phyloP scores from a whole-genome alignment of 345 rosid genomes.

The Populus ilicifolia region DNA sequence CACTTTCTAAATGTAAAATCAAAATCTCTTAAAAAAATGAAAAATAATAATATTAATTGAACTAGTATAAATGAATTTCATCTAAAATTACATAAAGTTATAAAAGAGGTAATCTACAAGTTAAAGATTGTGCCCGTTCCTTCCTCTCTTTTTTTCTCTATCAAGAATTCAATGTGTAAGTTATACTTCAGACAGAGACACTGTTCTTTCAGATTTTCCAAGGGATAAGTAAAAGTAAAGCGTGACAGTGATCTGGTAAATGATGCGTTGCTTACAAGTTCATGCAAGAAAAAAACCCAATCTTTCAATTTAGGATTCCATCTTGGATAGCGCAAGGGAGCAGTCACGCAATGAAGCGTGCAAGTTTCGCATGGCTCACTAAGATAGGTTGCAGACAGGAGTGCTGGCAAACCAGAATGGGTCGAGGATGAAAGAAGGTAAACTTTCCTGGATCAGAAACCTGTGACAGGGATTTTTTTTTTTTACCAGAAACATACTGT shows the following conservation, averaged over 20 bases:
- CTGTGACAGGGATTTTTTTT: not conserved
- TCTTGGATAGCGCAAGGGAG: constrained; percentile 12
- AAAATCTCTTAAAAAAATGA: not conserved
- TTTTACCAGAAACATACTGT: no score
- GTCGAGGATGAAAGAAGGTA: not conserved
- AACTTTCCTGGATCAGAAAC: not conserved
- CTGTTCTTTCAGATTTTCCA: not conserved
- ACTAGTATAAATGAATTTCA: no score
- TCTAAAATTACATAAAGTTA: no score
- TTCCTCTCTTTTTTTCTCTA: not conserved
- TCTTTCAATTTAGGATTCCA: constrained; percentile 4
- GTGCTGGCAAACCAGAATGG: not conserved
- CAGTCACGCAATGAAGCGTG: constrained; percentile 43
- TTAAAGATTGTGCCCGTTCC: not conserved
- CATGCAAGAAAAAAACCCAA: not conserved
- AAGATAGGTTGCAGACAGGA: not conserved
- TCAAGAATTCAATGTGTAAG: not conserved
- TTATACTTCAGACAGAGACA: not conserved
- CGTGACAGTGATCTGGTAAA: not conserved
- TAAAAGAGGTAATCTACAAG: not conserved
- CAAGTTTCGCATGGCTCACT: constrained; percentile 24
- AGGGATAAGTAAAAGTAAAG: not conserved
- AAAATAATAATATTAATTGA: no score
- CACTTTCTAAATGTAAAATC: no score
- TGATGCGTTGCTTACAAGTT: constrained; percentile 55